Evolutionary conservation across 371 early-diverging fungal species (phyloP).

Genomic region (Mucor indicus): DNA sequence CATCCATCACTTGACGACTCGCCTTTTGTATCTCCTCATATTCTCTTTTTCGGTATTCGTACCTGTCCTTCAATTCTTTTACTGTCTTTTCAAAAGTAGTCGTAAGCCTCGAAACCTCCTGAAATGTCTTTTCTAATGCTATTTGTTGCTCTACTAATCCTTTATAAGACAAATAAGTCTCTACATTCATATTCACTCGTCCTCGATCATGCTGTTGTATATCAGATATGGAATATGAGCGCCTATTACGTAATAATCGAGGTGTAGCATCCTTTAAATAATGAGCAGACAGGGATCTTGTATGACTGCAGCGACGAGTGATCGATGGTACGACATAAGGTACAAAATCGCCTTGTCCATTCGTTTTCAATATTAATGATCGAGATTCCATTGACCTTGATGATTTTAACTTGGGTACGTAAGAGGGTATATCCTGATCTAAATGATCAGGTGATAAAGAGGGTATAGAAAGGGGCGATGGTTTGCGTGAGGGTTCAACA

Average conservation of each 20-base stretch:
- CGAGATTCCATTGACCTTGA: constrained; percentile 6
- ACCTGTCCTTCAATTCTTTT: constrained; percentile 23
- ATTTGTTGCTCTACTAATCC: constrained; percentile 30
- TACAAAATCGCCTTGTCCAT: constrained; percentile 15
- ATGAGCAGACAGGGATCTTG: too few relatives aligned
- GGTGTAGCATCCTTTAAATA: background rate
- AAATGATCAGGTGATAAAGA: constrained; percentile 7
- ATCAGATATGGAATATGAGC: constrained; percentile 3
- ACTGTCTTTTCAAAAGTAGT: constrained; percentile 28
- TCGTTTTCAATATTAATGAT: constrained; percentile 1
- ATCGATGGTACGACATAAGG: background rate
- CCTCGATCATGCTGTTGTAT: constrained; percentile 6
- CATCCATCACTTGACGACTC: constrained; percentile 22
- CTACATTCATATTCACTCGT: constrained; percentile 25
- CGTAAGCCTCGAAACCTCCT: constrained; percentile 21
- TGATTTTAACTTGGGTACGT: constrained; percentile 5
- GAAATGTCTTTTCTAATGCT: constrained; percentile 15
- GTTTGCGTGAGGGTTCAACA: too few relatives aligned
- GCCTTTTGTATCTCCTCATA: constrained; percentile 29
- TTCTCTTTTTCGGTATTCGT: constrained; percentile 22
- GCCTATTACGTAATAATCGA: constrained; percentile 14
- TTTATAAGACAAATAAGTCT: constrained; percentile 38
- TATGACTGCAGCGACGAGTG: too few relatives aligned
- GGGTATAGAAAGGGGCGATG: too few relatives aligned
- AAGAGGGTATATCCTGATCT: constrained; percentile 27